Evolutionary conservation across 2,329 filamentous ascomycete species (phyloP), one percentile per base, ranked within the genome.

Genomic region (Davidsoniella australis): DNA sequence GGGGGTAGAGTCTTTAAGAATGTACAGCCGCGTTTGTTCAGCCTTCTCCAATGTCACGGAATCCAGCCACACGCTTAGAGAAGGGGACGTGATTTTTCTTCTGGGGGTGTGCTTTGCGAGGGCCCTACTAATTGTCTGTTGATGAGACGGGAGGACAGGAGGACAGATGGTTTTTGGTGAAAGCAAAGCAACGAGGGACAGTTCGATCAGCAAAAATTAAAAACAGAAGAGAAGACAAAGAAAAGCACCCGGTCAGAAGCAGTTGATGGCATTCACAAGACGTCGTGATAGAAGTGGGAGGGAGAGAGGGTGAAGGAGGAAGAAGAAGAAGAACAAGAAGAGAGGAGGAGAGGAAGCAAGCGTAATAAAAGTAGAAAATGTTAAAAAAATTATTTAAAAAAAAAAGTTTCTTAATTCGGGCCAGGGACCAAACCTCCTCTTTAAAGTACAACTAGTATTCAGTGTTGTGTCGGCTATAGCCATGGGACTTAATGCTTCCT

Each of bases 181-280:
- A 29, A 47, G 24, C 39, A 43, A 18, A 39, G 45, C 39, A 42
- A 36, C 17, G 29, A 24, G 42, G 47, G 29, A 33, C 29, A 33
- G 2, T 33, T 33, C 29, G 4, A 33, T 33, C 9, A 33, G 29
- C 29, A 33, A 33, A 33, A 33, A 33, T 33, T 33, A 33, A 49
- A 52, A 52, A 49, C 48, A 49, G 55, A 55, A 55, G 56, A 55
- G 29, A 41, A 37, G 16, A 24, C 36, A 45, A 45, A 48, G 26
- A 42, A 42, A 49, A 39, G 29, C 20, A 42, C 38, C 29, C 29
- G 33, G 33, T 7, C 20, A 16, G 14, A n/a, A 26, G 41, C 41
- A 26, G 20, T 20, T 9, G 20, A 43, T 43, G 44, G 36, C 29
- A 33, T 33, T 33, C 29, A 33, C 29, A 33, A 33, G 20, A 17